phyloP scores from a whole-genome alignment of 2,329 filamentous ascomycete genomes.

The Sporothrix mexicana region DNA sequence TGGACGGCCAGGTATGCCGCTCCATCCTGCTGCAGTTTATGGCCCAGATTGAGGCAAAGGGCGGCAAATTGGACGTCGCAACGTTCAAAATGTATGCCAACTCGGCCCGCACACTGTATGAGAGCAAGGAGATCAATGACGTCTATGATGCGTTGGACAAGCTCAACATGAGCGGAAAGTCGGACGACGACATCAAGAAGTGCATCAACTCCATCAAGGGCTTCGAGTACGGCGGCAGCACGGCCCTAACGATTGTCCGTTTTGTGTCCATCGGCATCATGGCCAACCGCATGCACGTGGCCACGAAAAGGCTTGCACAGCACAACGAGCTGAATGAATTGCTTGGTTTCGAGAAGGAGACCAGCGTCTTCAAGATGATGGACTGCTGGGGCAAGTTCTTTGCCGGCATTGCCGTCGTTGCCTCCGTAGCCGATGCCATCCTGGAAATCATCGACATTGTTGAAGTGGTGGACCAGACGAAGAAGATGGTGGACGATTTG shows the following conservation, averaged over 20 bases:
- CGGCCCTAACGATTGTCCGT: not conserved
- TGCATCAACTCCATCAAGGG: not conserved
- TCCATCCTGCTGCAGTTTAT: slow-evolving; percentile 1
- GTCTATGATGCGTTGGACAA: slow-evolving; percentile 7
- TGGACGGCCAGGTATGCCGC: not conserved
- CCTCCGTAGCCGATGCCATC: not conserved
- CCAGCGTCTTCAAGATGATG: slow-evolving; percentile 3
- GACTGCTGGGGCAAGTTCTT: slow-evolving; percentile 10
- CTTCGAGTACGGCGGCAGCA: slow-evolving; percentile 1
- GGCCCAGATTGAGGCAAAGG: not conserved
- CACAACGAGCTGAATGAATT: not conserved
- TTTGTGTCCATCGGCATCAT: not conserved
- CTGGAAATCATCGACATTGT: not conserved
- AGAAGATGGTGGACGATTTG: not conserved
- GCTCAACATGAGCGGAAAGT: not conserved
- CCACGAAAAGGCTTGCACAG: not conserved
- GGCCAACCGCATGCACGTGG: not conserved
- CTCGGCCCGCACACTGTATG: not conserved
- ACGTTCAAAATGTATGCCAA: slow-evolving; percentile 1
- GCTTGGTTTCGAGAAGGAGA: not conserved
- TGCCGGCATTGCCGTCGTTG: not conserved
- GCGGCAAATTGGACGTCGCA: not conserved
- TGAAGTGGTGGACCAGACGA: not conserved
- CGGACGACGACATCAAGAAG: not conserved
- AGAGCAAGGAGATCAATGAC: slow-evolving; percentile 3